Evolutionary conservation across 441 rosid genomes (phyloP).

Genomic region (Jatropha podagrica): DNA sequence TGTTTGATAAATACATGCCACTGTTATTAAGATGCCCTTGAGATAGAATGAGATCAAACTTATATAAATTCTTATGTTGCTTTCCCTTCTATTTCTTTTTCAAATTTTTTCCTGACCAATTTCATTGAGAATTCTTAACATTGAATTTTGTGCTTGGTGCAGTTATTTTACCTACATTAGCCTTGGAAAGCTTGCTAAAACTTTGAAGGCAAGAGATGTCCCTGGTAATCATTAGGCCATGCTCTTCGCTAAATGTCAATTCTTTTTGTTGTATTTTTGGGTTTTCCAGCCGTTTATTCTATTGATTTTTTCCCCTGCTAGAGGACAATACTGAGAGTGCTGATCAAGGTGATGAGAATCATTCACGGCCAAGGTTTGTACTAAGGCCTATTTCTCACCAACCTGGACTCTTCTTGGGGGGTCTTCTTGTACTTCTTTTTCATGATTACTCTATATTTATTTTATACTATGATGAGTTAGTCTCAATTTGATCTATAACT

Average conservation of each 20-base stretch:
- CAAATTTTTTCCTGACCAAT: not conserved
- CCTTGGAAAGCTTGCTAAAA: slow-evolving; percentile 62
- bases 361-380: slow-evolving; percentile 54
- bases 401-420: too few species aligned
- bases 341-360: slow-evolving; percentile 27
- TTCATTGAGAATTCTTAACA: not conserved
- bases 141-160: slow-evolving; percentile 20
- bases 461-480: too few species aligned
- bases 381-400: not conserved
- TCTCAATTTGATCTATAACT: not conserved
- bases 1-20: not conserved
- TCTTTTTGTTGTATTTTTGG: not conserved
- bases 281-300: slow-evolving; percentile 4
- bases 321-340: slow-evolving; percentile 29
- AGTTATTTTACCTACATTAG: slow-evolving; percentile 86
- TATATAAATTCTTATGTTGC: not conserved
- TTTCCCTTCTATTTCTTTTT: not conserved
- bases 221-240: slow-evolving; percentile 36
- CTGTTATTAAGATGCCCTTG: not conserved
- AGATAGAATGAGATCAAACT: not conserved
- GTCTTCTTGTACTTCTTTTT: too few species aligned
- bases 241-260: not conserved
- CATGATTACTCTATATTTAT: too few species aligned
- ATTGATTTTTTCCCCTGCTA: slow-evolving; percentile 25
- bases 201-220: slow-evolving; percentile 40